Evolutionary conservation across 108 stramenopile genomes (phyloP), one percentile per base, ranked within the genome.

Genomic region (Cyclostephanos invisitatus): DNA sequence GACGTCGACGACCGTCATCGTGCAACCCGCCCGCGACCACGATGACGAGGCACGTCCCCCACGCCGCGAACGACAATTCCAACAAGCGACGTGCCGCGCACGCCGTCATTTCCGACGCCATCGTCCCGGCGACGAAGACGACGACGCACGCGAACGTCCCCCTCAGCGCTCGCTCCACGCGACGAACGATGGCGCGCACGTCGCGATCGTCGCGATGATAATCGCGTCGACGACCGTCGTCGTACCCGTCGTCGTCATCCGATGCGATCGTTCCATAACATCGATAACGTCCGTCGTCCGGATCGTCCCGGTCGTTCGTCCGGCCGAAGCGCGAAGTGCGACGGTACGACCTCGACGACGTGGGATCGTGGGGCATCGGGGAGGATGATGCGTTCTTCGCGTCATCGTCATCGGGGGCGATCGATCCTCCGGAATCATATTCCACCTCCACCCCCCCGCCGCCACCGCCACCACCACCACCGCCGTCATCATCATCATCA

Each of bases 11-110:
- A 32, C 32, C 32, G 17, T 68, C n/a, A 56, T 64, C 44, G 35
- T 77, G 80, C 20, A 78, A 50, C 72, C 70, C 72, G 17, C 67
- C 63, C 60, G 80, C 42, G 12, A 47, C 38, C 0, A 86, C 35
- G 47, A 89, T 86, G 22, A 83, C 56, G 12, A 87, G 11, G 53
- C 88, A 87, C 36, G 90, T 91, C n/a, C 77, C 71, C 87, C 87
- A 91, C 9, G 88, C 90, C 36, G 84, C 85, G 11, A 69, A 37
- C 2, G 70, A 61, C 27, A 82, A 73, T 48, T 82, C 86, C 27
- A 84, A 29, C 15, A 72, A 10, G 11, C 76, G 70, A 10, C 40
- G 54, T 5, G 75, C 74, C 20, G 64, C 47, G 5, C 36, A 44
- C 27, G 59, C 14, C 14, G 24, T 24, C 35, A 15, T 12, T 0